Conservation (phyloP, 371 early-diverging fungal genomes). For the Mortierella sp. region DNA sequence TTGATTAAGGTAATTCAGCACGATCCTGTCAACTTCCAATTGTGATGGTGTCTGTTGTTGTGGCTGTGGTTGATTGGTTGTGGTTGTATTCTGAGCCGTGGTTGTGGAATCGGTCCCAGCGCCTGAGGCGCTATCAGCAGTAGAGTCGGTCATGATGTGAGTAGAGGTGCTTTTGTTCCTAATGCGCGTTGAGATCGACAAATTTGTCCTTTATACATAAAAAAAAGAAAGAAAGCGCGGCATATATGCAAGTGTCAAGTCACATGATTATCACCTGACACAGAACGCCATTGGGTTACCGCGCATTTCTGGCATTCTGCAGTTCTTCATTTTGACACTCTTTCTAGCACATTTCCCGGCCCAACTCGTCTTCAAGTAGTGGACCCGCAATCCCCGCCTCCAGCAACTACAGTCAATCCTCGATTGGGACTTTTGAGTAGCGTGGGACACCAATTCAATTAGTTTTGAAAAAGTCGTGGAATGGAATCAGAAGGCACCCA, state of each 20-base stretch:
- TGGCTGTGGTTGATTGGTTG: conserved; percentile 15
- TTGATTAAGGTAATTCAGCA: conserved; percentile 65
- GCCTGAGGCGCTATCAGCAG: conserved; percentile 31
- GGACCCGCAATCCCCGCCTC: background rate
- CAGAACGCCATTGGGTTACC: too few relatives aligned
- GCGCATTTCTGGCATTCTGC: too few relatives aligned
- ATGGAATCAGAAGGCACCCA: conserved; percentile 17
- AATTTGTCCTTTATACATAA: background rate
- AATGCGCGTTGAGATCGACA: conserved; percentile 14
- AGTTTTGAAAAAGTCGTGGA: background rate
- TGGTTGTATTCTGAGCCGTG: conserved; percentile 13
- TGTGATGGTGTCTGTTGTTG: conserved; percentile 41
- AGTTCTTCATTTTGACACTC: background rate
- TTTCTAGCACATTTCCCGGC: background rate
- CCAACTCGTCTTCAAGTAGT: background rate
- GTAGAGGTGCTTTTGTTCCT: background rate
- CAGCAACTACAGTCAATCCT: background rate
- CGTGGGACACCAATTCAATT: background rate
- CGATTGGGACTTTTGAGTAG: background rate
- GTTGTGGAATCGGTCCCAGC: conserved; percentile 24
- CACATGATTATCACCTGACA: background rate
- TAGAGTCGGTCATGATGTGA: conserved; percentile 33
- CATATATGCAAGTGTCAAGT: background rate
- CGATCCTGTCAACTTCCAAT: conserved; percentile 62
- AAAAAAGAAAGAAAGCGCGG: background rate